Base-by-base conservation (phyloP, 495 filamentous ascomycete genomes). In the Xylaria grammica region DNA sequence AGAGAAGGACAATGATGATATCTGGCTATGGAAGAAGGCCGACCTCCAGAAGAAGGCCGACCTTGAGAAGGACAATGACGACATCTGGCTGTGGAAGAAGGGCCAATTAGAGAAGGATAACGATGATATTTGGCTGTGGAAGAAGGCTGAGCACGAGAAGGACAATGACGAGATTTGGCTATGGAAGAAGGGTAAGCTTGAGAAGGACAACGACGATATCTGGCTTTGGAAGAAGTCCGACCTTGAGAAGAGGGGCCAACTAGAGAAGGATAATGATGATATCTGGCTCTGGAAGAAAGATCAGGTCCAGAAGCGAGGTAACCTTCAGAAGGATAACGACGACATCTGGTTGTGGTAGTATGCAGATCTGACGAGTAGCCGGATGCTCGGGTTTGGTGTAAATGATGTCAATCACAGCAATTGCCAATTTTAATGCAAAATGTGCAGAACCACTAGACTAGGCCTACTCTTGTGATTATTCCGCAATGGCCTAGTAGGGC, bases 21-120 rank as follows among this genome's bases (percentile, higher is more conserved):
- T 78, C 20, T 78, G 76, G 75, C 67, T 78, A 0, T 55, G 52
- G 52, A 55, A 55, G 52, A 55, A 55, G 20, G 52, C 32, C 17
- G 32, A 42, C 7, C 19, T 55, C 13, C 75, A 72, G 20, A 80
- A 82, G 34, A 55, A 27, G 52, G 60, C 51, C 68, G 19, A 72
- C 69, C 52, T 54, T 26, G 51, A 36, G 51, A 54, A 55, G 34
- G 52, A 42, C 34, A 55, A 40, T 26, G 52, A 55, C 5, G 32
- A 55, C 19, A 40, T 55, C n/a, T 57, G 53, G 53, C 11, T 57
- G 13, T 57, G 53, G 53, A 57, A 57, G 53, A 54, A 54, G 19
- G 30, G 19, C 10, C 30, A 54, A 2, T 32, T 38, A 36, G 30
- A 54, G 32, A 54, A 54, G 32, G 51, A 54, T 19, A 54, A 40